Evolutionary conservation across 768 basidiomycete species (phyloP).

Genomic region (Mycena leptocephala): DNA sequence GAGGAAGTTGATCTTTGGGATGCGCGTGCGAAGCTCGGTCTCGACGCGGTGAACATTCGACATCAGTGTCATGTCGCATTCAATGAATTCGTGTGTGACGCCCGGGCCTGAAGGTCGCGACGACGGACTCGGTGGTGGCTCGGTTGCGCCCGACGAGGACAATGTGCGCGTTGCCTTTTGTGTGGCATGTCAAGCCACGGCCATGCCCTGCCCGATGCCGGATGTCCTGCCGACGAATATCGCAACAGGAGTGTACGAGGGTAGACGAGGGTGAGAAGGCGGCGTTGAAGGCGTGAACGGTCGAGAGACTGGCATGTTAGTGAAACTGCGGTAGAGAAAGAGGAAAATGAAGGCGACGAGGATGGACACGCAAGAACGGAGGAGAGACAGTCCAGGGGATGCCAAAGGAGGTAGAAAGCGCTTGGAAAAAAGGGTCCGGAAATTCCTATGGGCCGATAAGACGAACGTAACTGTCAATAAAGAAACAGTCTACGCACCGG

Average conservation of each 20-base stretch:
- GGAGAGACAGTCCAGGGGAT: no score
- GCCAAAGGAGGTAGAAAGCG: no score
- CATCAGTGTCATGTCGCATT: conserved; percentile 54
- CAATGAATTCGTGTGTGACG: conserved; percentile 49
- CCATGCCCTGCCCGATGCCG: conserved; percentile 45
- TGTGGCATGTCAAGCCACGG: conserved; percentile 51
- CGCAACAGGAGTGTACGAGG: conserved; percentile 28
- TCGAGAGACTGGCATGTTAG: conserved; percentile 32
- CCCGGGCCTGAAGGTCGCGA: conserved; percentile 44
- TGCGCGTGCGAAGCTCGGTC: conserved; percentile 40
- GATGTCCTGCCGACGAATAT: conserved; percentile 34
- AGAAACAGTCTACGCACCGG: no score
- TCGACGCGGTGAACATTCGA: conserved; percentile 46
- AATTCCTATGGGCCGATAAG: no score
- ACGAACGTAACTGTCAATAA: no score
- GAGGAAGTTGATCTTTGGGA: conserved; percentile 53
- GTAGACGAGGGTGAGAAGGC: background rate
- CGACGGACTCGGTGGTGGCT: conserved; percentile 46
- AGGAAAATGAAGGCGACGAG: background rate
- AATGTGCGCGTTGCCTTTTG: conserved; percentile 54
- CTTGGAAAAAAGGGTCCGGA: no score
- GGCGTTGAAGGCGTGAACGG: conserved; percentile 34
- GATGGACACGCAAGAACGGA: background rate
- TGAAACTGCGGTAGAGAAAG: background rate
- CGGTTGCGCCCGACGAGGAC: conserved; percentile 54